Evolutionary conservation across 495 filamentous ascomycete species (phyloP).

Genomic region (Lasiosphaeris hirsuta): DNA sequence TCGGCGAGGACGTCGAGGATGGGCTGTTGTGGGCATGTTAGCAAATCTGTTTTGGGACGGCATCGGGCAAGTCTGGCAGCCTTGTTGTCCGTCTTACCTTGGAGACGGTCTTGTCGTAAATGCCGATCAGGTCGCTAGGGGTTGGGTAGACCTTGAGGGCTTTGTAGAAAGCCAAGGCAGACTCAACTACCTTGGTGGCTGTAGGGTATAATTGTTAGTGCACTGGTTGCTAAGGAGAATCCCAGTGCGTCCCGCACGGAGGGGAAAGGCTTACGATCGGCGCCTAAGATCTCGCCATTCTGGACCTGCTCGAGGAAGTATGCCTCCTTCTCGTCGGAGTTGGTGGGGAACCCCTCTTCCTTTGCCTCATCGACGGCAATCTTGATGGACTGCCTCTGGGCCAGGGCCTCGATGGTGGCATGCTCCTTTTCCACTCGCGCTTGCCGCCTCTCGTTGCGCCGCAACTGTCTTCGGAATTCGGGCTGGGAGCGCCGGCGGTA

Average conservation of each 20-base stretch:
- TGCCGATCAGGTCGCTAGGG: slow-evolving; percentile 84
- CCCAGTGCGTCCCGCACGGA: background rate
- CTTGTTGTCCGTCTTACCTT: slow-evolving; percentile 53
- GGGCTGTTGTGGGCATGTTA: slow-evolving; percentile 50
- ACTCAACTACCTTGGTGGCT: slow-evolving; percentile 74
- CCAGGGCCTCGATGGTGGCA: slow-evolving; percentile 60
- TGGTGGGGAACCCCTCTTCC: slow-evolving; percentile 85
- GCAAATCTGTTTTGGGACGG: background rate
- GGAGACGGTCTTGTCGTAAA: slow-evolving; percentile 96
- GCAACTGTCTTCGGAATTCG: slow-evolving; percentile 80
- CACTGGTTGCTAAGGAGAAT: background rate
- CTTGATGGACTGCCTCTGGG: slow-evolving; percentile 71
- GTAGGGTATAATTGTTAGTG: background rate
- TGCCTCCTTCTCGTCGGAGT: slow-evolving; percentile 76
- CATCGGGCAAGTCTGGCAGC: background rate
- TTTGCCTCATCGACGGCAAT: slow-evolving; percentile 69
- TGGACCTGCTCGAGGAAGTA: slow-evolving; percentile 95
- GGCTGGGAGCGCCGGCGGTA: slow-evolving; percentile 83
- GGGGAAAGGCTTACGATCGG: slow-evolving; percentile 38
- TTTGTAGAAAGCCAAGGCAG: slow-evolving; percentile 93
- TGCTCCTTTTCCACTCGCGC: slow-evolving; percentile 74
- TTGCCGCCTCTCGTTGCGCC: slow-evolving; percentile 74
- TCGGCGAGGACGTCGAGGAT: slow-evolving; percentile 92
- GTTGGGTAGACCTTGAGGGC: slow-evolving; percentile 97
- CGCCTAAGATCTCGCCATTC: slow-evolving; percentile 71